Evolutionary conservation across 768 basidiomycete genomes (phyloP).

Genomic region (Collybia sp.): DNA sequence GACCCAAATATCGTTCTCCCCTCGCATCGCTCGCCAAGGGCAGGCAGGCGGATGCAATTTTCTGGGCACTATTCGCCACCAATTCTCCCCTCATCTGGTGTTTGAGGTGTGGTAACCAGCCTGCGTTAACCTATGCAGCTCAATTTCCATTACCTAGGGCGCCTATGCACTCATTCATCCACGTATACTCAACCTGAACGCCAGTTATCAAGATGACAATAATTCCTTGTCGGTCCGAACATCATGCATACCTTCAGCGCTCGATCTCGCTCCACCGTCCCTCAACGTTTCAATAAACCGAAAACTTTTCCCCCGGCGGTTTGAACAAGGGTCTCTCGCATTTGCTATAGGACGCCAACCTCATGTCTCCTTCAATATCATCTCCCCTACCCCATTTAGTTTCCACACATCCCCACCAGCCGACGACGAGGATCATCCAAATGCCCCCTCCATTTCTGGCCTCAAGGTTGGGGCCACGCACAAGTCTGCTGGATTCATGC

Average conservation of each 20-base stretch:
- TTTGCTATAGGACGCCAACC: conserved; percentile 30
- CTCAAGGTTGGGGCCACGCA: conserved; percentile 40
- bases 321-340: conserved; percentile 40
- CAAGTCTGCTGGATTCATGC: conserved; percentile 43
- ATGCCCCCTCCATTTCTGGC: conserved; percentile 45
- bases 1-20: conserved; percentile 36
- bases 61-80: conserved; percentile 69
- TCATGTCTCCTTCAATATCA: conserved; percentile 34
- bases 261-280: conserved; percentile 29
- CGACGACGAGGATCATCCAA: conserved; percentile 12
- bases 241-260: conserved; percentile 26
- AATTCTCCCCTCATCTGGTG: conserved; percentile 61
- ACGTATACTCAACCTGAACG: conserved; percentile 33
- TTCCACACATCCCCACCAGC: conserved; percentile 12
- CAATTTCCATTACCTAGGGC: conserved; percentile 24
- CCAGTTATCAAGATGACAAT: conserved; percentile 44
- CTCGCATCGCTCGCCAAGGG: conserved; percentile 27
- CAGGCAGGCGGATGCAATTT: conserved; percentile 35
- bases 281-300: conserved; percentile 41
- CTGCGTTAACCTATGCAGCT: conserved; percentile 9
- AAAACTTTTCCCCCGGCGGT: conserved; percentile 45
- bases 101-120: conserved; percentile 33
- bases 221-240: conserved; percentile 38
- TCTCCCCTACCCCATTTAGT: conserved; percentile 38
- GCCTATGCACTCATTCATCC: conserved; percentile 35